Conservation (phyloP, 2,329 filamentous ascomycete genomes). For the Beauveria scarabaeidicola region DNA sequence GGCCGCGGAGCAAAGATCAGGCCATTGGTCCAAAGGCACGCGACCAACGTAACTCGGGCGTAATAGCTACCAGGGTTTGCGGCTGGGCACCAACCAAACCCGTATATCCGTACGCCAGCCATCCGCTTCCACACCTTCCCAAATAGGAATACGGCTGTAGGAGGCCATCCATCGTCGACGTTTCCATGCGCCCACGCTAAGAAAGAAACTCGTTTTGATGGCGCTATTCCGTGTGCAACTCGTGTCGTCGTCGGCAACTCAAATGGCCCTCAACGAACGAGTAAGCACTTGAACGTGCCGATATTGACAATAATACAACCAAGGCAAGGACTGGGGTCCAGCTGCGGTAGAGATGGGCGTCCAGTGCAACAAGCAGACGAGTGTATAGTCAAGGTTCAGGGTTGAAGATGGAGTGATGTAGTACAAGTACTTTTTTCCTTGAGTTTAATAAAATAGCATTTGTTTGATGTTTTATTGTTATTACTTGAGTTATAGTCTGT, state of each 20-base stretch:
- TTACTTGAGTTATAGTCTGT: too few species aligned
- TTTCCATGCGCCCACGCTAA: not conserved
- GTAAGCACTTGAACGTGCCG: not conserved
- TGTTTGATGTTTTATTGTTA: too few species aligned
- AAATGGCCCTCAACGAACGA: not conserved
- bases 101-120: not conserved
- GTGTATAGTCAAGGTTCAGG: too few species aligned
- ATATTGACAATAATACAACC: too few species aligned
- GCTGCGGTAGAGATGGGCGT: too few species aligned
- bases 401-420: too few species aligned
- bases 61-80: not conserved
- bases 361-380: too few species aligned
- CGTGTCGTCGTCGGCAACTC: not conserved
- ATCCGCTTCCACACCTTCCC: not conserved
- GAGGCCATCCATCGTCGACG: not conserved
- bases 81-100: not conserved
- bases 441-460: too few species aligned
- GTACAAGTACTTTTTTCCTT: too few species aligned
- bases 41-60: not conserved
- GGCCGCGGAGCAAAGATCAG: not conserved
- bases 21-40: not conserved
- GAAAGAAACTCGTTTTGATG: not conserved
- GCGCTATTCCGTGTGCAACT: not conserved
- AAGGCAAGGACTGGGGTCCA: too few species aligned
- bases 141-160: not conserved